Base-by-base conservation (phyloP, 2,329 filamentous ascomycete genomes). In the Plenodomus biglobosus region DNA sequence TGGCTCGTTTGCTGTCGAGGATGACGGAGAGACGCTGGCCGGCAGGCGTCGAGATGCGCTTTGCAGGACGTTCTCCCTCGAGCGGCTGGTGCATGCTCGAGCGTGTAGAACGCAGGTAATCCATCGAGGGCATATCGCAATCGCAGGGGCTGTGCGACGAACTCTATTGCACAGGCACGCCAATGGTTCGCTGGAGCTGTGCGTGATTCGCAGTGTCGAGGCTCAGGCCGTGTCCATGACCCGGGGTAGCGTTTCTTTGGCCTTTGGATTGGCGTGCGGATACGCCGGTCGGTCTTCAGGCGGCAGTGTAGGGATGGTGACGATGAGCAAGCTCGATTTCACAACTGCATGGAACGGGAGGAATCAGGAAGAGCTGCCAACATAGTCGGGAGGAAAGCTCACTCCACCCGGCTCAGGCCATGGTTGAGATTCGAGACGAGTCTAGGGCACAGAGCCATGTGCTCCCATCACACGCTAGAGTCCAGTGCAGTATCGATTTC, bases 21-120 rank as follows among this genome's bases (percentile, higher is more conserved):
- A 76, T 73, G 6, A 70, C 59, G 20, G 73, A 74, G 4, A 76
- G 65, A 20, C 73, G 70, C 42, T 71, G 64, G 24, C 73, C 73
- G 19, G 72, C 73, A 40, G 72, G 70, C 21, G 73, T 73, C 3
- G 71, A 73, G 41, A 76, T 75, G 36, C 71, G 70, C 57, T 74
- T 74, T 15, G 71, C 61, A 18, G 68, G 65, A 6, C 66, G 67
- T 40, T 67, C 58, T 37, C 59, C 59, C 35, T 55, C 50, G 44
- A 58, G 47, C 19, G 59, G 46, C 20, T 65, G 56, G 45, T 69
- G 61, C 40, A 59, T 44, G 17, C 44, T 59, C 11, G 61, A 51
- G 20, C 58, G 57, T 37, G 58, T 63, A 13, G 53, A 44, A 20
- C 57, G 56, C 48, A 65, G 64, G 49, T 65, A 51, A 40, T 61